Evolutionary conservation across 169 alveolate genomes (phyloP).

Genomic region (Eimeria tenella): DNA sequence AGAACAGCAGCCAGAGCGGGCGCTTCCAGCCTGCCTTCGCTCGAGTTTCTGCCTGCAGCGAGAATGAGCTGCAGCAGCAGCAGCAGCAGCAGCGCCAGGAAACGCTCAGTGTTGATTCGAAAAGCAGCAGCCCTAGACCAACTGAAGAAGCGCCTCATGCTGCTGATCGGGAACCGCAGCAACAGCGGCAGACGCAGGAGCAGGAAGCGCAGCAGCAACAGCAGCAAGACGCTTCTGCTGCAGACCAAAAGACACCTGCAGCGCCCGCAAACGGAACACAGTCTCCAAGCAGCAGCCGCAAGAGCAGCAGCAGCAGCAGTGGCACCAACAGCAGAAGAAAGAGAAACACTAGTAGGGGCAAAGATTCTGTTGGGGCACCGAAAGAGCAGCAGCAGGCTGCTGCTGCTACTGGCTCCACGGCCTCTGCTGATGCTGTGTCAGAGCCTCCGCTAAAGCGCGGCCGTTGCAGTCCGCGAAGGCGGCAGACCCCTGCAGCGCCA

Average conservation of each 20-base stretch:
- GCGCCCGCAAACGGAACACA: not conserved
- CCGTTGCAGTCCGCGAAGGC: not conserved
- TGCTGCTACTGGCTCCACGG: not conserved
- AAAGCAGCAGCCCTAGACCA: not conserved
- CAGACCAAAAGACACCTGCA: not conserved
- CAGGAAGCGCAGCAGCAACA: not conserved
- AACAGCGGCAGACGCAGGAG: not conserved
- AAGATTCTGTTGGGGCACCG: not conserved
- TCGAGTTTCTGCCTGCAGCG: not conserved
- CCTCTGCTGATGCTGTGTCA: not conserved
- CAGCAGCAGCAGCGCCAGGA: not conserved
- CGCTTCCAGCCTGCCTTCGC: too few species aligned
- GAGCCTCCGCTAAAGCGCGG: not conserved
- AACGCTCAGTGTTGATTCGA: not conserved
- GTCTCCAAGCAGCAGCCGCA: constrained; percentile 2
- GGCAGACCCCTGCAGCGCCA: not conserved
- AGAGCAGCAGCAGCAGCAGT: constrained; percentile 10
- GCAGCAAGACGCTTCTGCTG: not conserved
- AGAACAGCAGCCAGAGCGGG: not conserved
- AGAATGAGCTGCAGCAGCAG: not conserved
- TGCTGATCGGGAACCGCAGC: not conserved
- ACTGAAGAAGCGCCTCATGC: constrained; percentile 24
- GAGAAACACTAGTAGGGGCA: not conserved
- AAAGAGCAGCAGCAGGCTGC: not conserved
- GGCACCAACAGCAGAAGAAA: not conserved